Evolutionary conservation across 2,329 filamentous ascomycete genomes (phyloP), one percentile per base, ranked within the genome.

Genomic region (Bertia moriformis): DNA sequence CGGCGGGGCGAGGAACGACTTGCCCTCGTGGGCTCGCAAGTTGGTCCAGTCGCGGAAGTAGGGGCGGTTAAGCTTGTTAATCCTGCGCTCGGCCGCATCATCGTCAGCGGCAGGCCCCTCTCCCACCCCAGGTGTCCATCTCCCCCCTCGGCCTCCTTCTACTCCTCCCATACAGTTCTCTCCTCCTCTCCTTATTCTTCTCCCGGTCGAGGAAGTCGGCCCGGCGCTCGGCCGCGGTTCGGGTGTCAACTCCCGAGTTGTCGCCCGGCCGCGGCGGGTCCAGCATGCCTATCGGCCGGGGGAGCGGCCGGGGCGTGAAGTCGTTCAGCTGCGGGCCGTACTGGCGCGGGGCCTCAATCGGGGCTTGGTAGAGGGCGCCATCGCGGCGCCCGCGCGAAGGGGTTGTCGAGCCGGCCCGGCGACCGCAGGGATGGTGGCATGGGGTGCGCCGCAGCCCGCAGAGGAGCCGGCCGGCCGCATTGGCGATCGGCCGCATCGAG

Each of bases 31-130:
- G 47, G 79, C 71, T 39, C 70, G 68, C 58, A 95, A 73, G 60
- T 93, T 91, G 43, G 74, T 75, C 83, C 87, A 95, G 67, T 98
- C 89, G 57, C 87, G 83, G 64, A 94, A 98, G 61, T 98, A 98
- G 2, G 89, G 88, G 42, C 84, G 83, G 15, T 78, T 67, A 52
- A 93, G 79, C 56, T 86, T n/a, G 7, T 7, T n/a, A 10, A 27
- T n/a, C 22, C 22, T 27, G 22, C 22, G n/a, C n/a, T n/a, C n/a
- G n/a, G n/a, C n/a, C n/a, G n/a, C n/a, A n/a, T 14, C n/a, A n/a
- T n/a, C n/a, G n/a, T n/a, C n/a, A n/a, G n/a, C n/a, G n/a, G n/a
- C n/a, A n/a, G n/a, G n/a, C n/a, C n/a, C n/a, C n/a, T 41, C 27
- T 37, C 19, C 13, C 3, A 40, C 13, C 12, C 12, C 2, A 24